Conservation (phyloP, 306 rosid species). For the Spatholobus suberectus region DNA sequence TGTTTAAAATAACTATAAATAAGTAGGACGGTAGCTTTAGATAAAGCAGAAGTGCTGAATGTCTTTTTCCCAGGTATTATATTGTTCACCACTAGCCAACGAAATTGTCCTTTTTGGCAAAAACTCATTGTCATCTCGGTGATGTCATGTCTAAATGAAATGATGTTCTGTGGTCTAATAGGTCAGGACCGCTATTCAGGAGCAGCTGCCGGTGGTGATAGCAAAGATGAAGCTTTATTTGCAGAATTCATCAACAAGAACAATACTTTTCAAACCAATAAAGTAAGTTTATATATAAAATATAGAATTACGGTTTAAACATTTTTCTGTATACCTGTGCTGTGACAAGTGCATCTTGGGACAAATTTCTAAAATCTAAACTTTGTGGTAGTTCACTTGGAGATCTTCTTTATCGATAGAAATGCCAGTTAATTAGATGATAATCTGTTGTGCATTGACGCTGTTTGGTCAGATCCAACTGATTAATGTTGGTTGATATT, state of each 20-base stretch:
- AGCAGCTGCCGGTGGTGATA: conserved; percentile 80
- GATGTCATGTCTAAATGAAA: neutral
- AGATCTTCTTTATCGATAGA: conserved; percentile 2
- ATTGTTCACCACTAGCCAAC: neutral
- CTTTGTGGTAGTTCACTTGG: neutral
- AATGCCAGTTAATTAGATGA: conserved; percentile 10
- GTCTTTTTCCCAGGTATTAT: neutral
- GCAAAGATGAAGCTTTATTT: conserved; percentile 95
- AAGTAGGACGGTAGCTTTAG: neutral
- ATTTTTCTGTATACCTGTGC: neutral
- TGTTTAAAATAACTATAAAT: conserved; percentile 24
- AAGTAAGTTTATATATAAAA: conserved; percentile 60
- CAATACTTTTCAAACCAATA: conserved; percentile 94
- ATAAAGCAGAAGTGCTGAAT: neutral
- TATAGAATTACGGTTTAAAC: neutral
- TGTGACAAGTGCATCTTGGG: conserved; percentile 7
- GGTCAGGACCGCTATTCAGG: conserved; percentile 81
- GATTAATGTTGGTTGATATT: conserved; percentile 26
- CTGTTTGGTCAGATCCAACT: neutral
- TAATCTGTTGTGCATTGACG: conserved; percentile 3
- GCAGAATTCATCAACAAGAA: conserved; percentile 85
- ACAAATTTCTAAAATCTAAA: conserved; percentile 9
- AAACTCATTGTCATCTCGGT: conserved; percentile 10
- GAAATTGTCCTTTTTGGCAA: neutral
- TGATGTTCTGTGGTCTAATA: conserved; percentile 49